A percentile compares a stretch with the other conserved stretches of the same genome.
These are phyloP conservation scores for Desmodesmus armatus DNA, from an alignment of 139 green algal species.

Conservation along the genomic window DNA sequence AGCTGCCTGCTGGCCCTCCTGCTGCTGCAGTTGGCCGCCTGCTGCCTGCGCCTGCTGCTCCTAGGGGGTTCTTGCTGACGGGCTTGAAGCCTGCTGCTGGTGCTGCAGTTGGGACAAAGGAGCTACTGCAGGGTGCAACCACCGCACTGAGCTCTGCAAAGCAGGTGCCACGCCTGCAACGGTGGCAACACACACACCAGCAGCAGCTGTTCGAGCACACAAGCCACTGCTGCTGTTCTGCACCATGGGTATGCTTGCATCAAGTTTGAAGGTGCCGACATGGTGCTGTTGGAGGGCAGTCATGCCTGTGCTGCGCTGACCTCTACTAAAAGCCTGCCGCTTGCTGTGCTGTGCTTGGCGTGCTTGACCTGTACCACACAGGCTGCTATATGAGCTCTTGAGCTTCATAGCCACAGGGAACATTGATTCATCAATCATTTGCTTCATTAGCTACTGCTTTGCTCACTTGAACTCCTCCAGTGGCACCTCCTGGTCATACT, in stretches of 20 bases:
- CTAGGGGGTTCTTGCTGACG: not conserved
- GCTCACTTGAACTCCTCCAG: slow-evolving; percentile 64
- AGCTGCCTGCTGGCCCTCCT: not conserved
- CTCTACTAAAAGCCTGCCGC: no score
- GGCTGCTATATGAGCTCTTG: no score
- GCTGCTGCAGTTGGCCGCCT: not conserved
- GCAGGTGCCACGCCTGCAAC: slow-evolving; percentile 47
- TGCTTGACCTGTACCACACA: no score
- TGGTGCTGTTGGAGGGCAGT: no score
- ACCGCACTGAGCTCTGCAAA: slow-evolving; percentile 46
- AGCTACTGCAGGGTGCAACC: not conserved
- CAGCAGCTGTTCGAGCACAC: not conserved
- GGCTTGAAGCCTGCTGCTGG: slow-evolving; percentile 13
- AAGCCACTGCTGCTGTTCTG: not conserved
- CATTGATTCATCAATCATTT: no score
- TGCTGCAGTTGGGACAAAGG: not conserved
- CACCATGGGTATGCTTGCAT: not conserved
- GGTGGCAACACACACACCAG: not conserved
- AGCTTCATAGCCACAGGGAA: no score
- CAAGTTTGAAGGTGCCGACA: not conserved
- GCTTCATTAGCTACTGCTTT: no score
- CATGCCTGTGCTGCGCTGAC: no score
- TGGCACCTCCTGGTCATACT: slow-evolving; percentile 63
- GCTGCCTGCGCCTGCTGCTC: not conserved
- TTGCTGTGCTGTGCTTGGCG: no score